A percentile compares a stretch with the other conserved stretches of the same genome.
phyloP scores from a whole-genome alignment of 257 asterid genomes.

The Solanum tarapatanum region DNA sequence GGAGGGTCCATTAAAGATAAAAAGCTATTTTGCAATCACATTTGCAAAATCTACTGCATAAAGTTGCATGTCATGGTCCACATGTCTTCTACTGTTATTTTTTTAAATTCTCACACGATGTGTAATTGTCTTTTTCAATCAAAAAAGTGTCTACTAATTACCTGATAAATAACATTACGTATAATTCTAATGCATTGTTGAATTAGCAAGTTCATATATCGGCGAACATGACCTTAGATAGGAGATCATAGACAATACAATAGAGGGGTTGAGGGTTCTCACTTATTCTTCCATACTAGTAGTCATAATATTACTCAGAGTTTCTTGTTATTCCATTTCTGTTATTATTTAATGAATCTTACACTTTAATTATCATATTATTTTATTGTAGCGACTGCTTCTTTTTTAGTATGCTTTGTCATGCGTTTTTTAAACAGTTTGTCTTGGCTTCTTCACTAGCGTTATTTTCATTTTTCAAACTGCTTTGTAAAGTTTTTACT shows the following conservation, averaged over 20 bases:
- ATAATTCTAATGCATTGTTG: background rate
- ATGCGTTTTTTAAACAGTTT: background rate
- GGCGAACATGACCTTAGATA: background rate
- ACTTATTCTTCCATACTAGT: background rate
- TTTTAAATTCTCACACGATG: background rate
- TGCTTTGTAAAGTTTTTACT: background rate
- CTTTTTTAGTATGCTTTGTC: background rate
- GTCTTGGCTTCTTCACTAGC: background rate
- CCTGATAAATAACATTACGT: background rate
- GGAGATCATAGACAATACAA: background rate
- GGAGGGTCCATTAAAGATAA: slow-evolving; percentile 34
- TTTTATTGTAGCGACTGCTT: background rate
- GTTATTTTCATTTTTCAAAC: background rate
- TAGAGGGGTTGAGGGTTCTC: background rate
- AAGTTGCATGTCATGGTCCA: slow-evolving; percentile 24
- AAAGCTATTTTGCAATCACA: slow-evolving; percentile 23
- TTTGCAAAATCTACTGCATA: slow-evolving; percentile 24
- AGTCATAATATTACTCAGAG: background rate
- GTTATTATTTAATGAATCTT: background rate
- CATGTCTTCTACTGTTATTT: slow-evolving; percentile 6
- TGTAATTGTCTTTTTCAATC: background rate
- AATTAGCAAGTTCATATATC: background rate
- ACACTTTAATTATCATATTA: background rate
- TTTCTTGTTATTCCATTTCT: background rate
- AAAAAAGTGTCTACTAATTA: background rate